Percentiles rank a stretch among this genome's conserved stretches.
phyloP scores from a whole-genome alignment of 2,329 filamentous ascomycete species.

The Metarhizium humberi region DNA sequence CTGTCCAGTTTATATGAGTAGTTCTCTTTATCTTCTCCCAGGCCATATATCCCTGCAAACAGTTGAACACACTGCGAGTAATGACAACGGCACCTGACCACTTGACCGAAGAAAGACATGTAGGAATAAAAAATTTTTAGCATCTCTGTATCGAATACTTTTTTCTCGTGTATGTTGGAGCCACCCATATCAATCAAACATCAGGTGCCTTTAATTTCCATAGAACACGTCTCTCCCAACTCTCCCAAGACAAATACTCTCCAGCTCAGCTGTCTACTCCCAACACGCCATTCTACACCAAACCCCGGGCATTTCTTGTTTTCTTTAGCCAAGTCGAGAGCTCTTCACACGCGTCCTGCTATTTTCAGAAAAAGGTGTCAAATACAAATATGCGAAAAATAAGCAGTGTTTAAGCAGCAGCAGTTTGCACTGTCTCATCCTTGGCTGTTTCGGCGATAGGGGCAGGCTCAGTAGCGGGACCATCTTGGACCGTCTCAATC shows the following conservation, averaged over 20 bases:
- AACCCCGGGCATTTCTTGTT: neutral
- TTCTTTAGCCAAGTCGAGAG: neutral
- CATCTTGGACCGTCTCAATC: conserved; percentile 23
- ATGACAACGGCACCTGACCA: neutral
- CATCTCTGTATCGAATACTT: neutral
- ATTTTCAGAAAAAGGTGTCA: neutral
- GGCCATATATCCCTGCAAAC: neutral
- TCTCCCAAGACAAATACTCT: neutral
- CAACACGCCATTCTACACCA: neutral
- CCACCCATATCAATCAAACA: neutral
- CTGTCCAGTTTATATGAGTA: neutral
- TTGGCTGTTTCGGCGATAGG: conserved; percentile 19
- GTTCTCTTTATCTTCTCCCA: neutral
- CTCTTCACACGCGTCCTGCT: neutral
- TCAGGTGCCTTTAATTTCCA: neutral
- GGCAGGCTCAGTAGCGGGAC: conserved; percentile 19
- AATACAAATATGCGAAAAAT: neutral
- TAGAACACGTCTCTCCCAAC: neutral
- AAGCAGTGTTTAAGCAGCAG: conserved; percentile 4
- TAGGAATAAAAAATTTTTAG: neutral
- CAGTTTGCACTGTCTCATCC: conserved; percentile 21
- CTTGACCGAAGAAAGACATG: neutral
- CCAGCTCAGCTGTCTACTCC: neutral
- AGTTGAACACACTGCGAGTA: neutral
- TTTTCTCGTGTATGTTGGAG: neutral